Evolutionary conservation across 2,329 filamentous ascomycete genomes (phyloP).

Genomic region (Penicillium hordei): DNA sequence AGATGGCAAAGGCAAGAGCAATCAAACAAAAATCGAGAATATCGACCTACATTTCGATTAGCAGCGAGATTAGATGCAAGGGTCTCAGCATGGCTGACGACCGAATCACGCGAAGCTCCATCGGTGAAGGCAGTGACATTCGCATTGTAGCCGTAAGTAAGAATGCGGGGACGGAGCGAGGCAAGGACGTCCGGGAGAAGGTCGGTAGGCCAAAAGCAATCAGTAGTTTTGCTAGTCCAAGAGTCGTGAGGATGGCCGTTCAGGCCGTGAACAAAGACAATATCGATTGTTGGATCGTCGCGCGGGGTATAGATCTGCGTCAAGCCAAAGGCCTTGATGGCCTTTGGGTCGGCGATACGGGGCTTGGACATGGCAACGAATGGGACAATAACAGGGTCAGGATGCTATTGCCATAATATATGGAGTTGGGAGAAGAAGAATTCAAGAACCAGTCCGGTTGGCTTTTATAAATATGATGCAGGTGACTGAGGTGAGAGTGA

Average conservation of each 20-base stretch:
- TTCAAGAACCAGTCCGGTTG: neutral
- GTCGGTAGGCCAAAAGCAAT: conserved; percentile 68
- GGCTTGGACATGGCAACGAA: conserved; percentile 22
- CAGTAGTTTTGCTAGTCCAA: conserved; percentile 54
- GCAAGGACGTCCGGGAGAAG: conserved; percentile 63
- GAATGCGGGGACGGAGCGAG: conserved; percentile 59
- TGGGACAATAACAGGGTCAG: conserved; percentile 1
- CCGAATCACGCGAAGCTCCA: conserved; percentile 62
- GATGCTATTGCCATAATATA: conserved; percentile 7
- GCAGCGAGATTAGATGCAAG: conserved; percentile 63
- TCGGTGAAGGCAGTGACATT: conserved; percentile 55
- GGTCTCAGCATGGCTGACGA: conserved; percentile 70
- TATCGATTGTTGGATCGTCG: conserved; percentile 46
- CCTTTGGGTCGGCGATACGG: conserved; percentile 9
- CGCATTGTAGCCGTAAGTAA: conserved; percentile 75
- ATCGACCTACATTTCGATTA: conserved; percentile 54
- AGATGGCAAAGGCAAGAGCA: neutral
- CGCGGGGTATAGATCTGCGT: conserved; percentile 43
- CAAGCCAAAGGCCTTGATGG: conserved; percentile 43
- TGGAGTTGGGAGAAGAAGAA: neutral
- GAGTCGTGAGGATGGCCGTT: conserved; percentile 66
- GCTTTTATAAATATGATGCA: conserved; percentile 13
- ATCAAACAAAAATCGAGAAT: neutral
- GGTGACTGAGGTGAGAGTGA: neutral
- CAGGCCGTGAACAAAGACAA: conserved; percentile 69